Base-by-base conservation (phyloP, 2,329 filamentous ascomycete genomes). In the Colletotrichum orchidophilum region DNA sequence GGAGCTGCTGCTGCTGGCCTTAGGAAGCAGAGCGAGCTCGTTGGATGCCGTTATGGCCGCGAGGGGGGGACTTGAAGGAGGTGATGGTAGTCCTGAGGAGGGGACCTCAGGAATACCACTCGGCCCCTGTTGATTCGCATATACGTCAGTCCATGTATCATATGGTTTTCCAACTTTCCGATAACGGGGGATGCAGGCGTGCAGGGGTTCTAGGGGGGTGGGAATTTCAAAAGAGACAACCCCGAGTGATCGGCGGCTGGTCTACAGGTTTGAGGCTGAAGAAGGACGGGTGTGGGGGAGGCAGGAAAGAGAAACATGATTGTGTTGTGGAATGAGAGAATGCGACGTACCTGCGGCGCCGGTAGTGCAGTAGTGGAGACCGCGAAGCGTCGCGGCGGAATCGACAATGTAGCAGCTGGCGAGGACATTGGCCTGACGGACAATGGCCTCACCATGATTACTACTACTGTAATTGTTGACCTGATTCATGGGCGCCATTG, bases 301-400 rank as follows among this genome's bases (percentile, higher is more conserved):
- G 39, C 18, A 33, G 53, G 59, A 35, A 26, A n/a, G 27, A 24
- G 29, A 52, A 31, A 54, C 13, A 29, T 42, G 46, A 66, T 42
- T 21, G 18, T 35, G 15, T 11, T n/a, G 53, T 18, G 57, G 26
- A 39, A 50, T 60, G 49, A 35, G 26, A 58, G 49, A 60, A 55
- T 60, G 49, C 24, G 21, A 82, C 88, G 73, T 87, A 92, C 91
- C 93, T 89, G 92, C 89, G 86, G 90, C 92, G 89, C 91, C 89
- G 87, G 94, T 95, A 94, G 95, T 95, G 91, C 93, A 97, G 91
- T 97, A 97, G 87, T 97, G 95, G 86, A 96, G 93, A 82, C 93
- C 93, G 82, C 92, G 91, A 78, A 97, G 88, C 80, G 86, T 88
- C 82, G 91, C 88, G 77, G 91, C 88, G 79, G 86, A 86, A 83